Percentiles rank a stretch among this genome's conserved stretches.
Evolutionary conservation across 257 asterid species (phyloP).

Genomic region (Scutellaria minor): DNA sequence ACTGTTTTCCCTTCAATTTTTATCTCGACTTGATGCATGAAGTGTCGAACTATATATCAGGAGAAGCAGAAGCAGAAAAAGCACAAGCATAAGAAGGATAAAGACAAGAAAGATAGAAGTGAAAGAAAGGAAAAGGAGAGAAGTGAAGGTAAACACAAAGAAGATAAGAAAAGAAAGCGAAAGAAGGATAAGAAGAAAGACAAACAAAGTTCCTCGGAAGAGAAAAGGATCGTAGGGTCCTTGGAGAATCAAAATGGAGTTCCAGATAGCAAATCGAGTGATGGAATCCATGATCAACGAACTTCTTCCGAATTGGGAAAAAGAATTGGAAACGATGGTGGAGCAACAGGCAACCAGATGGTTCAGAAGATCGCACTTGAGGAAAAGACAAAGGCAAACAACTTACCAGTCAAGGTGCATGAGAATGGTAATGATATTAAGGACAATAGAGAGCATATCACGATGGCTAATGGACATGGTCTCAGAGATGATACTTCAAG

Average conservation of each 20-base stretch:
- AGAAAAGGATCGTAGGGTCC: constrained; percentile 32
- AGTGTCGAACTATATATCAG: constrained; percentile 35
- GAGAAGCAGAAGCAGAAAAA: constrained; percentile 52
- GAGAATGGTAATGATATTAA: constrained; percentile 34
- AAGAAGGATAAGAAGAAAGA: constrained; percentile 54
- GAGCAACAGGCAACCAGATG: constrained; percentile 39
- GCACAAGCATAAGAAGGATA: constrained; percentile 60
- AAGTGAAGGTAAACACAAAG: constrained; percentile 50
- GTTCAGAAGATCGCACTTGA: constrained; percentile 38
- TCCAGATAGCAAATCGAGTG: constrained; percentile 29
- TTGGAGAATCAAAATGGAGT: constrained; percentile 41
- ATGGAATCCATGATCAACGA: constrained; percentile 12
- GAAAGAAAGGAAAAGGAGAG: constrained; percentile 56
- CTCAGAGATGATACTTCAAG: constrained; percentile 34
- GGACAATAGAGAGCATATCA: constrained; percentile 37
- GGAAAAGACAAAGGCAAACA: constrained; percentile 29
- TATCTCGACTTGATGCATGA: constrained; percentile 12
- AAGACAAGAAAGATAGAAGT: constrained; percentile 54
- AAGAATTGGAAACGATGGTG: constrained; percentile 46
- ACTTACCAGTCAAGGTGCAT: constrained; percentile 32
- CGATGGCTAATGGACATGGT: constrained; percentile 40
- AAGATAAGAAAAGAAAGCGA: constrained; percentile 57
- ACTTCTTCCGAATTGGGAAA: constrained; percentile 43
- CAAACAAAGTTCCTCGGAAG: constrained; percentile 43
- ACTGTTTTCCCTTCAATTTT: constrained; percentile 1